phyloP scores from a whole-genome alignment of 176 grass and related monocot species.

The Juncus inflexus region DNA sequence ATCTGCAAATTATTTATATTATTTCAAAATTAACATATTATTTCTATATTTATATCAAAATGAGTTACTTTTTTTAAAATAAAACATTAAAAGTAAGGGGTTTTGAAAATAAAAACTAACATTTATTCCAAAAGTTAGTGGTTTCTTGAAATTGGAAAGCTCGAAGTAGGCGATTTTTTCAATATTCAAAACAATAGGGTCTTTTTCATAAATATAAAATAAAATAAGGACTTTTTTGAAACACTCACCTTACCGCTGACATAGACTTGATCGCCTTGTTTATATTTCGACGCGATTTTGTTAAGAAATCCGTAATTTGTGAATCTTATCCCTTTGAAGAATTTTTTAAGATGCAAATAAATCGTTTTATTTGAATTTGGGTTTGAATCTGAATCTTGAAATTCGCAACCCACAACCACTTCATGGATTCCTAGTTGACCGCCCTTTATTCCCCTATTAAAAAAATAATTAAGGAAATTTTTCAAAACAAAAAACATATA shows the following conservation, averaged over 20 bases:
- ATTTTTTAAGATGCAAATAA: conserved; percentile 86
- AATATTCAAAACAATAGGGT: too few species aligned
- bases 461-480: not conserved
- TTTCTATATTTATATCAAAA: too few species aligned
- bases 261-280: conserved; percentile 74
- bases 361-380: conserved; percentile 56
- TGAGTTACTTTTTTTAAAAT: too few species aligned
- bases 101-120: too few species aligned
- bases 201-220: not conserved
- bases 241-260: conserved; percentile 91
- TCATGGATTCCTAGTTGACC: conserved; percentile 57
- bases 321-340: conserved; percentile 58
- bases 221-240: conserved; percentile 5
- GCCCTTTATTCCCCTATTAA: conserved; percentile 58
- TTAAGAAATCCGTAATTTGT: conserved; percentile 56
- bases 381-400: conserved; percentile 39
- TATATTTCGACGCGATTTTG: conserved; percentile 66
- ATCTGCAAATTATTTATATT: too few species aligned
- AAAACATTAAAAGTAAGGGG: too few species aligned
- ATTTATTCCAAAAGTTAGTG: too few species aligned
- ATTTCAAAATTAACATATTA: too few species aligned
- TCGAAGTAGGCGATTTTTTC: too few species aligned
- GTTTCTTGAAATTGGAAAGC: too few species aligned
- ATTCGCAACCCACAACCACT: conserved; percentile 63
- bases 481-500: not conserved